phyloP scores from a whole-genome alignment of 1,284 basidiomycete species.

The Volvariella volvacea region DNA sequence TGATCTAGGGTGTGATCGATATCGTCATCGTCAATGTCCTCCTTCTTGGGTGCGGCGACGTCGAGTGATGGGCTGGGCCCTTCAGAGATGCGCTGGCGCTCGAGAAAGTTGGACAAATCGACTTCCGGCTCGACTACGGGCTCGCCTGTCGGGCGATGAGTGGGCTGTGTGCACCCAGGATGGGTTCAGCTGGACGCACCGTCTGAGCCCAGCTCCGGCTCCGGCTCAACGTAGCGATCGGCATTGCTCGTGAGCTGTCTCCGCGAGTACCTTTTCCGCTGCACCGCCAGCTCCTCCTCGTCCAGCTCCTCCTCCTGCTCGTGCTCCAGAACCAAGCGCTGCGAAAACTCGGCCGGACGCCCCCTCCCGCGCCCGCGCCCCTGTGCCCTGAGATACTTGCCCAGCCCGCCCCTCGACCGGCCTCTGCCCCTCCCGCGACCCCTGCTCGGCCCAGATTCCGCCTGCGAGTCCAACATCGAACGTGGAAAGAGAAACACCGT shows the following conservation, averaged over 20 bases:
- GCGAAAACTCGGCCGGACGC: slow-evolving; percentile 55
- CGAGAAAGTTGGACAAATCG: slow-evolving; percentile 61
- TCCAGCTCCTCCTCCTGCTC: slow-evolving; percentile 43
- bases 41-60: slow-evolving; percentile 21
- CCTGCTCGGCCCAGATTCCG: no score
- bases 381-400: slow-evolving; percentile 65
- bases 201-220: slow-evolving; percentile 58
- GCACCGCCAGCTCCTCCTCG: slow-evolving; percentile 43
- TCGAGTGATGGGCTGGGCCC: slow-evolving; percentile 20
- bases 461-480: no score
- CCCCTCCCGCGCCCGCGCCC: slow-evolving; percentile 53
- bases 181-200: slow-evolving; percentile 32
- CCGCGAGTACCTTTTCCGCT: slow-evolving; percentile 41
- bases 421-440: slow-evolving; percentile 36
- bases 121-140: slow-evolving; percentile 65
- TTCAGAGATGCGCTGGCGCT: slow-evolving; percentile 48
- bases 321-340: slow-evolving; percentile 52
- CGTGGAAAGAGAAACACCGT: no score
- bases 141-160: slow-evolving; percentile 42
- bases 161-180: background rate
- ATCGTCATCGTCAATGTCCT: slow-evolving; percentile 52
- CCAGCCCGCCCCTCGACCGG: slow-evolving; percentile 59
- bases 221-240: slow-evolving; percentile 64
- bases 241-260: slow-evolving; percentile 60
- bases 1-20: slow-evolving; percentile 54